Conservation (phyloP, 345 rosid species). For the Linum lewisii region DNA sequence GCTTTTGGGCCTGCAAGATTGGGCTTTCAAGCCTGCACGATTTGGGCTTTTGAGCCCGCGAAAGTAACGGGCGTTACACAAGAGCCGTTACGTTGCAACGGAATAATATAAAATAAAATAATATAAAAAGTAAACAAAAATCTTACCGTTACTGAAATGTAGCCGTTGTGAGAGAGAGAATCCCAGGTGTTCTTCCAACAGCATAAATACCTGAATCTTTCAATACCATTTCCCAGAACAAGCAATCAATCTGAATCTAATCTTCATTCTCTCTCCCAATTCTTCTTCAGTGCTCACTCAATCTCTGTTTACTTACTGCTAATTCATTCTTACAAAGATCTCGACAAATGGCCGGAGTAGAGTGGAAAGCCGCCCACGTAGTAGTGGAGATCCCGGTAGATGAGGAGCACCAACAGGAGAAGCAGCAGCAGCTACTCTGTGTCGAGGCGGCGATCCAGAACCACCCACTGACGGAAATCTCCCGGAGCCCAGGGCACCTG, state of each 20-base stretch:
- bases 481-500: constrained; percentile 83
- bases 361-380: constrained; percentile 45
- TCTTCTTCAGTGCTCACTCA: not conserved
- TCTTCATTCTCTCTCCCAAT: not conserved
- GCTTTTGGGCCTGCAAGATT: no score
- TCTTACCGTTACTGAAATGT: not conserved
- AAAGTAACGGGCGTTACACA: no score
- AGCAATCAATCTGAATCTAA: no score
- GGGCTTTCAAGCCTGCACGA: no score
- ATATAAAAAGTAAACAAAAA: not conserved
- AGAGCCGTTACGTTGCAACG: not conserved
- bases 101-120: no score
- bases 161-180: not conserved
- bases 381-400: constrained; percentile 76
- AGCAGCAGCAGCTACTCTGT: constrained; percentile 22
- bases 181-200: not conserved
- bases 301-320: not conserved
- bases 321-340: no score
- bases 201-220: not conserved
- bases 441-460: constrained; percentile 50
- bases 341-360: constrained; percentile 31
- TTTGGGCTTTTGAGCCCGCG: no score
- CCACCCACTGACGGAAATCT: constrained; percentile 86
- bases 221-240: no score
- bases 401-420: constrained; percentile 57